These are phyloP conservation scores for Phyllosticta ampelicida DNA, from an alignment of 2,329 filamentous ascomycete genomes.

Conservation along the genomic window DNA sequence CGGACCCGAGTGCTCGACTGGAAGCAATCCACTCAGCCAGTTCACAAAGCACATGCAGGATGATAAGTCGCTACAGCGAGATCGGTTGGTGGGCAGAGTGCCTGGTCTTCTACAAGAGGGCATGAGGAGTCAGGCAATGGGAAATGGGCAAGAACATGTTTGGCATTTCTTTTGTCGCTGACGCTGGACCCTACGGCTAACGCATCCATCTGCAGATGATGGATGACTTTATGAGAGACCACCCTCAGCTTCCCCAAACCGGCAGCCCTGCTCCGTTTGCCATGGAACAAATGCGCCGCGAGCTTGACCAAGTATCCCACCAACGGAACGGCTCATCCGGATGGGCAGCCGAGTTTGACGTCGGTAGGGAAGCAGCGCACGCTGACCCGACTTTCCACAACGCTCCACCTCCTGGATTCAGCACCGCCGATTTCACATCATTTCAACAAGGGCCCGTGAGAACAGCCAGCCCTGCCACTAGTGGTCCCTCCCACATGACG, in stretches of 20 bases:
- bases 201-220: slow-evolving; percentile 56
- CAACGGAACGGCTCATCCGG: slow-evolving; percentile 44
- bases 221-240: slow-evolving; percentile 83
- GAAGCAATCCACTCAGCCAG: slow-evolving; percentile 90
- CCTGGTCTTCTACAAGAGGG: slow-evolving; percentile 61
- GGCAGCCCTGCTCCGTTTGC: slow-evolving; percentile 47
- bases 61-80: slow-evolving; percentile 88
- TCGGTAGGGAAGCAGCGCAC: slow-evolving; percentile 47
- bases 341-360: slow-evolving; percentile 56
- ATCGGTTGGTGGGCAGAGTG: slow-evolving; percentile 68
- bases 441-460: slow-evolving; percentile 60
- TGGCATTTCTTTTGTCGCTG: slow-evolving; percentile 12
- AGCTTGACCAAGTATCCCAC: slow-evolving; percentile 45
- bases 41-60: slow-evolving; percentile 96
- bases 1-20: slow-evolving; percentile 92
- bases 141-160: slow-evolving; percentile 54
- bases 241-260: slow-evolving; percentile 47
- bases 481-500: slow-evolving; percentile 32
- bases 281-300: slow-evolving; percentile 56
- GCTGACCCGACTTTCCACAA: slow-evolving; percentile 60
- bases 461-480: slow-evolving; percentile 48
- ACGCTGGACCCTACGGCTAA: background rate
- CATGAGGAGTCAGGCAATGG: slow-evolving; percentile 62
- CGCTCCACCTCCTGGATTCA: slow-evolving; percentile 46
- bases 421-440: slow-evolving; percentile 72